These are phyloP conservation scores for Apiospora pterosperma DNA, from an alignment of 2,329 filamentous ascomycete species.

Conservation along the genomic window DNA sequence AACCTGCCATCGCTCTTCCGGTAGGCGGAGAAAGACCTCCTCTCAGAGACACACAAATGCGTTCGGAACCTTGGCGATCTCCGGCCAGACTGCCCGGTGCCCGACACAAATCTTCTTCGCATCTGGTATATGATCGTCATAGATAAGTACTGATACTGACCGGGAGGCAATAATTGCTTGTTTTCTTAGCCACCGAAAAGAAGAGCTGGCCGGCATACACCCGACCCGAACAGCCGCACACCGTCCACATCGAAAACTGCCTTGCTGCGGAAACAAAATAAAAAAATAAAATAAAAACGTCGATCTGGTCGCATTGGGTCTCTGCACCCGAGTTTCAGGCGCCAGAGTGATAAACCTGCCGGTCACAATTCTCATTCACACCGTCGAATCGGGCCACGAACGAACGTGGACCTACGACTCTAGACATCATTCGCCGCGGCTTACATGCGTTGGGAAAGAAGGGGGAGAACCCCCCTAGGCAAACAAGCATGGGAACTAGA, in stretches of 20 bases:
- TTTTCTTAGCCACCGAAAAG: not conserved
- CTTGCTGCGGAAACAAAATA: too few species aligned
- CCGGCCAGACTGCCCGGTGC: not conserved
- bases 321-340: not conserved
- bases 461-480: not conserved
- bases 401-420: not conserved
- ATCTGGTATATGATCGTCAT: not conserved
- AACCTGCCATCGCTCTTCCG: not conserved
- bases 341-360: not conserved
- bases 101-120: not conserved
- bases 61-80: not conserved
- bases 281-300: too few species aligned
- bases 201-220: not conserved
- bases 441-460: not conserved
- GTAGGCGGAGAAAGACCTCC: not conserved
- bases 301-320: not conserved
- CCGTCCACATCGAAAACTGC: not conserved
- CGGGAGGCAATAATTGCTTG: not conserved
- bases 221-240: not conserved
- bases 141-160: not conserved
- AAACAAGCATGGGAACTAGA: not conserved
- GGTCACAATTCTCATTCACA: not conserved
- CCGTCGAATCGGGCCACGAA: not conserved
- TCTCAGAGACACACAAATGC: not conserved
- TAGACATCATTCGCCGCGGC: not conserved